Percentiles rank a stretch among this genome's conserved stretches.
phyloP scores from a whole-genome alignment of 176 grass and related monocot species.

The Chloris gayana region DNA sequence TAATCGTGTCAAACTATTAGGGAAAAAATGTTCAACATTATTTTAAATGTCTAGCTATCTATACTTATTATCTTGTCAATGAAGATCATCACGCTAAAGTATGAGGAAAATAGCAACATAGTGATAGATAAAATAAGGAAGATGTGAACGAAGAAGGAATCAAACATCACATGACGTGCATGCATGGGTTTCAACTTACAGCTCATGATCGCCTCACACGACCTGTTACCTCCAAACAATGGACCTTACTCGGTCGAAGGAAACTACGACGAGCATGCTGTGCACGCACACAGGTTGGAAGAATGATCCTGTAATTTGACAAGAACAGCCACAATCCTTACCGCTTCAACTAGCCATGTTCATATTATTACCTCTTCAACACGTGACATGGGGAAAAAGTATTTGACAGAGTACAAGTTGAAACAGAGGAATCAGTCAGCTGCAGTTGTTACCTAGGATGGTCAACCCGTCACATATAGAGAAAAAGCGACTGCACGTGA shows the following conservation, averaged over 20 bases:
- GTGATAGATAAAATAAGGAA: not conserved
- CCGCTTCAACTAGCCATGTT: not conserved
- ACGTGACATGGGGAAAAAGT: not conserved
- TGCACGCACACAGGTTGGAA: not conserved
- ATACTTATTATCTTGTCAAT: too few species aligned
- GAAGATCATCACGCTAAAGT: too few species aligned
- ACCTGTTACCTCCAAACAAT: not conserved
- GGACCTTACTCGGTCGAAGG: not conserved
- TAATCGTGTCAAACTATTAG: too few species aligned
- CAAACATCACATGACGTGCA: constrained; percentile 32
- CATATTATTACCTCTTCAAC: constrained; percentile 27
- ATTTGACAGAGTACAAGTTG: not conserved
- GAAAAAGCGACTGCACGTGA: not conserved
- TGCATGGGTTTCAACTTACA: constrained; percentile 15
- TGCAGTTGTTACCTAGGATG: not conserved
- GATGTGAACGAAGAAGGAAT: not conserved
- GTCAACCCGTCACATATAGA: not conserved
- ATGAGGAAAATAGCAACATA: not conserved
- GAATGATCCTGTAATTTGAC: constrained; percentile 3
- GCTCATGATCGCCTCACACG: not conserved
- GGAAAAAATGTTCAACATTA: too few species aligned
- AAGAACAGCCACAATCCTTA: not conserved
- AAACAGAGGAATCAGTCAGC: not conserved
- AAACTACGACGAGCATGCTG: constrained; percentile 2
- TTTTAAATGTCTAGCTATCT: too few species aligned